Evolutionary conservation across 2,329 filamentous ascomycete species (phyloP), one percentile per base, ranked within the genome.

Genomic region (Lizonia empirigonia): DNA sequence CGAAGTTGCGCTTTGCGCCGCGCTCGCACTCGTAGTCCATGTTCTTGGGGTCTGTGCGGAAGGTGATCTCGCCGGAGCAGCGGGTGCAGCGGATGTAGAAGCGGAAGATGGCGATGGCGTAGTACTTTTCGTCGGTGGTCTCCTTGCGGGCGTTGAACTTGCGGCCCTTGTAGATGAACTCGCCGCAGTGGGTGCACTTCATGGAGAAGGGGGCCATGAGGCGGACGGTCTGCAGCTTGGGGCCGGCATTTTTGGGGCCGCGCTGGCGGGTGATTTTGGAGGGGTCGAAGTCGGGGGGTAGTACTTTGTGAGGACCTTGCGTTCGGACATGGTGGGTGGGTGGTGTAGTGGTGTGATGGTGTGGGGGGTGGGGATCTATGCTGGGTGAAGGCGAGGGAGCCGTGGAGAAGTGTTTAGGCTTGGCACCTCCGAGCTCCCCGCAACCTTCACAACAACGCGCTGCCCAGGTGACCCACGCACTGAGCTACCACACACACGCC

Each of bases 81-180:
- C 91, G 79, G 26, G 92, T 96, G 75, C 93, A 97, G 7, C 90
- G 83, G 65, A 74, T 95, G 76, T 92, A 94, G 79, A 97, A 97
- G 23, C 88, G 85, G 76, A 87, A 94, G 58, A 96, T 91, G 54
- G 90, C 85, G 56, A 97, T 95, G 40, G 84, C 84, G 37, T 96
- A 85, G 77, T 99, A 99, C 62, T 88, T 89, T 65, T 97, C 89
- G 16, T 94, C 89, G 0, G 90, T 91, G 0, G 89, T 96, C 69
- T 97, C 91, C 69, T 99, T 99, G 27, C 90, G 83, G 2, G 91
- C 88, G 76, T 97, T 97, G 82, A 97, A 97, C 68, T 97, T 97
- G 54, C 92, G 85, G 0, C 92, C 92, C 64, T 91, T 90, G 80
- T 95, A 93, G 68, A 96, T 94, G 77, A 88, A 96, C 75, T 95